Conservation (phyloP, 1,139 yeast species). For the Barnettozyma hawaiiensis region DNA sequence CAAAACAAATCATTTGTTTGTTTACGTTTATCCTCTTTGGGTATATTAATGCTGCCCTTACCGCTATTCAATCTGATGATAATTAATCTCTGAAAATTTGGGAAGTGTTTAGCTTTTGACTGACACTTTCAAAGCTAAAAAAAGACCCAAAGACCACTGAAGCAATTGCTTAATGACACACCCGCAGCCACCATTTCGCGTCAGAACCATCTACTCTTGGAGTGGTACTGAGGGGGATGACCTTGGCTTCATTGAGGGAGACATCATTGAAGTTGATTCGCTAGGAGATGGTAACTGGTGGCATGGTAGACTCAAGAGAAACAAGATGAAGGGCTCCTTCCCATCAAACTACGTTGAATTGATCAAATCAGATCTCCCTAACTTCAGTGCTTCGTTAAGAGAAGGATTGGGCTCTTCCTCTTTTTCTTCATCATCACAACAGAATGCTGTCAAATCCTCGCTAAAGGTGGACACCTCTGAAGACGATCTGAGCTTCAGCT, state of each 20-base stretch:
- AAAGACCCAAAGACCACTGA: no score
- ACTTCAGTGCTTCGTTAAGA: slow-evolving; percentile 8
- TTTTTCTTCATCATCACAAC: slow-evolving; percentile 5
- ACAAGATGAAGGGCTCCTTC: slow-evolving; percentile 77
- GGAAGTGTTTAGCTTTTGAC: no score
- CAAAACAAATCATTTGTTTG: no score
- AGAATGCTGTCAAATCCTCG: not conserved
- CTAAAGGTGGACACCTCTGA: slow-evolving; percentile 3
- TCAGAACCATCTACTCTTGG: slow-evolving; percentile 81
- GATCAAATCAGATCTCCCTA: slow-evolving; percentile 31
- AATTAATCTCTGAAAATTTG: not conserved
- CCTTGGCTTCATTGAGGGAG: slow-evolving; percentile 90
- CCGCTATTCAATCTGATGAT: not conserved
- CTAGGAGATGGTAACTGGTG: slow-evolving; percentile 90
- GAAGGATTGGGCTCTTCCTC: slow-evolving; percentile 5
- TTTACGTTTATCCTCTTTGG: slow-evolving; percentile 11
- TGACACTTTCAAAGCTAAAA: not conserved
- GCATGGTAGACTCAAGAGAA: slow-evolving; percentile 77
- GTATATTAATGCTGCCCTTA: slow-evolving; percentile 2
- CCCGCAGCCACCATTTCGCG: slow-evolving; percentile 57
- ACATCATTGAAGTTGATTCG: slow-evolving; percentile 74
- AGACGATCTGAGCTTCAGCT: slow-evolving; percentile 25
- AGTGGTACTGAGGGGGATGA: slow-evolving; percentile 85
- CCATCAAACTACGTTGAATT: slow-evolving; percentile 83
- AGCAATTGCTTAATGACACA: slow-evolving; percentile 12